Base-by-base conservation (phyloP, 2,329 filamentous ascomycete species). In the Ophiocordyceps unilateralis region DNA sequence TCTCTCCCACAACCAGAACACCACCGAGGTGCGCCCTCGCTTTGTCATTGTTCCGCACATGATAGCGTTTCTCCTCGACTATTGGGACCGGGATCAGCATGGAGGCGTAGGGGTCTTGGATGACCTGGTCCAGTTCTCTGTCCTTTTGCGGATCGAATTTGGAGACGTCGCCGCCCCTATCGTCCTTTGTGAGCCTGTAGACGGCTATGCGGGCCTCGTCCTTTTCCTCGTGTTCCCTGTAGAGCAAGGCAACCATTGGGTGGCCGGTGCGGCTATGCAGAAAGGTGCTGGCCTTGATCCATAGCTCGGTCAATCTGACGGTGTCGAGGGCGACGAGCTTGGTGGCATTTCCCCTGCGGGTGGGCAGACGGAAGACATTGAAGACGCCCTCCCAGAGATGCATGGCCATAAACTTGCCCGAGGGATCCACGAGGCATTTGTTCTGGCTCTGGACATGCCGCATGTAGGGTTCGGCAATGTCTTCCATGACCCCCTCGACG, bases 401-500 rank as follows among this genome's bases (percentile, higher is more conserved):
- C 58, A 76, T 67, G 9, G 66, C 69, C 62, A 76, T 64, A 50
- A 67, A 76, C 34, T 63, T 64, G 28, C 82, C 79, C 0, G 79
- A 81, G 0, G 87, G 87, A 57, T 96, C 89, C 5, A 94, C 78
- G 47, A 88, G 68, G 51, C 84, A 89, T 53, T 83, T 73, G 59
- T 93, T 84, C 50, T 83, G 81, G 46, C 83, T 88, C 58, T 89
- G 83, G 8, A 82, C 81, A 54, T 93, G 83, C 42, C 85, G 69
- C 72, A 80, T 74, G 47, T 76, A 70, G 32, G 66, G 70, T 53
- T 79, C 74, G 26, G 70, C 64, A 1, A 62, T 53, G 47, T 81
- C 75, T 36, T 67, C 61, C 36, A 74, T 70, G 1, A 62, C 53
- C 53, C 70, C 64, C 51, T 70, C 65, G 20, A 71, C 56, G 0